phyloP scores from a whole-genome alignment of 805 yeast species.

The Kodamaea lidongshanica region DNA sequence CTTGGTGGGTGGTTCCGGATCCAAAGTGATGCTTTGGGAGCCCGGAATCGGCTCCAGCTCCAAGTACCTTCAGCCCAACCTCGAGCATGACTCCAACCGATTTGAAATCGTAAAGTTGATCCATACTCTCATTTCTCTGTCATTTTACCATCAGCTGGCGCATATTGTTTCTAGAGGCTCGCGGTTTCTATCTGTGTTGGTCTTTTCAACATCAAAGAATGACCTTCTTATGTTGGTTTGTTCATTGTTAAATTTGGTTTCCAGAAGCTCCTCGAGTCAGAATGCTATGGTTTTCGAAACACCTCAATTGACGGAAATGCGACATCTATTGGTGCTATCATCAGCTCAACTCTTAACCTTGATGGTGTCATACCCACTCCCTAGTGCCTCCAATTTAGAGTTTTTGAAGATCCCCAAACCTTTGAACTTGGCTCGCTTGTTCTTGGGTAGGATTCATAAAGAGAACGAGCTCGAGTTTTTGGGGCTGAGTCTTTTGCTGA shows the following conservation, averaged over 20 bases:
- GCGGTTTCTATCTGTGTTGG: slow-evolving; percentile 52
- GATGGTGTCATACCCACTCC: slow-evolving; percentile 60
- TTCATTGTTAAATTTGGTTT: slow-evolving; percentile 60
- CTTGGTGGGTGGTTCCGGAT: background rate
- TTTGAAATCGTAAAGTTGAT: slow-evolving; percentile 61
- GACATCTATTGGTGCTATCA: slow-evolving; percentile 45
- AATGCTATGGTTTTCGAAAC: slow-evolving; percentile 36
- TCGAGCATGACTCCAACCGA: slow-evolving; percentile 52
- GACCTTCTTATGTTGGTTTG: slow-evolving; percentile 51
- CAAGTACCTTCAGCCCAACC: slow-evolving; percentile 20
- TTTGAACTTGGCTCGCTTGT: slow-evolving; percentile 43
- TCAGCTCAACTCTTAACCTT: slow-evolving; percentile 58
- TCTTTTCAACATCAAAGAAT: slow-evolving; percentile 43
- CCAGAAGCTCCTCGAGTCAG: slow-evolving; percentile 46
- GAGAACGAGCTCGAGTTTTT: slow-evolving; percentile 50
- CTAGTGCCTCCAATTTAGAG: too few species aligned
- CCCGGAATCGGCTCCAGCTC: slow-evolving; percentile 61
- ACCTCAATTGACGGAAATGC: slow-evolving; percentile 30
- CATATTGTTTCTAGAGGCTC: slow-evolving; percentile 49
- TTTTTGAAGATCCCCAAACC: slow-evolving; percentile 28
- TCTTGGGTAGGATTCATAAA: slow-evolving; percentile 48
- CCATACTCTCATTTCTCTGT: slow-evolving; percentile 53
- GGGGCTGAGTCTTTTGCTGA: slow-evolving; percentile 40
- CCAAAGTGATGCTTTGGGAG: slow-evolving; percentile 50
- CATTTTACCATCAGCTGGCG: slow-evolving; percentile 46